Conservation (phyloP, 2,329 filamentous ascomycete genomes). For the Cryphonectria japonica region DNA sequence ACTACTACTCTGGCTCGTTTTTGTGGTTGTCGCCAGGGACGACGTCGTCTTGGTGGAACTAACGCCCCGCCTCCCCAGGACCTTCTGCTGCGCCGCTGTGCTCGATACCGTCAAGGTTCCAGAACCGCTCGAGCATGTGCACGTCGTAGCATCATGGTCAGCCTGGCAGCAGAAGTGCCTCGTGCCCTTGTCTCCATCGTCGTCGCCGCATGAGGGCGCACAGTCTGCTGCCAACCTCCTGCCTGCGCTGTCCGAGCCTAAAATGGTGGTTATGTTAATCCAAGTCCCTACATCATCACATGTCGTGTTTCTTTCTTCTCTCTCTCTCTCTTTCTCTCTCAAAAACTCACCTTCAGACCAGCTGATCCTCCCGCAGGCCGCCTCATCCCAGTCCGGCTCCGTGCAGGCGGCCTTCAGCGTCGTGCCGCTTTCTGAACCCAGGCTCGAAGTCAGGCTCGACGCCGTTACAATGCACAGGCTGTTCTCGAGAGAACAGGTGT, state of each 20-base stretch:
- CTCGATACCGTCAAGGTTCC: conserved; percentile 25
- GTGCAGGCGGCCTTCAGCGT: conserved; percentile 34
- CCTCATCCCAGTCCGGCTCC: conserved; percentile 34
- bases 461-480: conserved; percentile 33
- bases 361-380: conserved; percentile 32
- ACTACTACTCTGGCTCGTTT: background rate
- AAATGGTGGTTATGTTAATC: background rate
- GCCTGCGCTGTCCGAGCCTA: background rate
- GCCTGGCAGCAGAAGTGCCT: conserved; percentile 33
- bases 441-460: conserved; percentile 23
- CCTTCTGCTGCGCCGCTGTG: conserved; percentile 31
- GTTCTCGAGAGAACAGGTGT: conserved; percentile 34
- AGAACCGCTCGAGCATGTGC: conserved; percentile 30
- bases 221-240: background rate
- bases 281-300: background rate
- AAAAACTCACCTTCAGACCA: conserved; percentile 25
- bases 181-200: conserved; percentile 18
- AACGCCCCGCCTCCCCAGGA: conserved; percentile 28
- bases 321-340: too few species aligned
- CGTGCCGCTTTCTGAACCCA: conserved; percentile 31
- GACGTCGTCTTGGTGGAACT: background rate
- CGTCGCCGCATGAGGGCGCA: conserved; percentile 30
- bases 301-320: background rate
- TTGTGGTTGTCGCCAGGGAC: background rate
- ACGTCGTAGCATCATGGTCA: conserved; percentile 33